Conservation (phyloP, 1,139 yeast genomes). For the Suhomyces maxii region DNA sequence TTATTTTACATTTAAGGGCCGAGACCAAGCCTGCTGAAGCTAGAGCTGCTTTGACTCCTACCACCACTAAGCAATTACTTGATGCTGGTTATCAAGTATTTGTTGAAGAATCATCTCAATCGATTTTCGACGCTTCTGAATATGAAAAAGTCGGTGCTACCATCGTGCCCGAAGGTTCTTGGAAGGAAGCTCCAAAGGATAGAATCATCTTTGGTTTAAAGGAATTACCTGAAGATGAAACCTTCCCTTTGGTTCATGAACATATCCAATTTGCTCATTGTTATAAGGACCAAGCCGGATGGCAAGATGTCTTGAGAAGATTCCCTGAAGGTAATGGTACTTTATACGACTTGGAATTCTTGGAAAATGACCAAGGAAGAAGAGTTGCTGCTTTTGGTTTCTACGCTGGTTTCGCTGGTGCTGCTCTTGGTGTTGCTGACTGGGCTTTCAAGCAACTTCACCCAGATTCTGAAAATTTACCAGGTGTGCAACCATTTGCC, state of each 20-base stretch:
- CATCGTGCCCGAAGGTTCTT: conserved; percentile 89
- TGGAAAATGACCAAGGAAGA: conserved; percentile 92
- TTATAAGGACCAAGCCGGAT: conserved; percentile 95
- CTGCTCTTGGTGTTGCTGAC: conserved; percentile 90
- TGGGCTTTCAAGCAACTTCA: conserved; percentile 91
- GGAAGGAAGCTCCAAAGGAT: conserved; percentile 88
- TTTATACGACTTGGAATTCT: conserved; percentile 89
- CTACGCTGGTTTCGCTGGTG: conserved; percentile 99
- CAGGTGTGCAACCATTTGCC: conserved; percentile 79
- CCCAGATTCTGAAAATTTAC: conserved; percentile 60
- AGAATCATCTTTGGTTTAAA: conserved; percentile 90
- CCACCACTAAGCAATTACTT: conserved; percentile 77
- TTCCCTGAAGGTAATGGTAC: conserved; percentile 91
- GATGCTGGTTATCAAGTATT: conserved; percentile 87
- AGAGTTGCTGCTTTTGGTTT: conserved; percentile 99
- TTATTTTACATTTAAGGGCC: conserved; percentile 81
- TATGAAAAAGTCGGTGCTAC: conserved; percentile 79
- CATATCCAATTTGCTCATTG: conserved; percentile 99
- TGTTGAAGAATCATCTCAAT: conserved; percentile 85
- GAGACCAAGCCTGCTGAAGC: conserved; percentile 97
- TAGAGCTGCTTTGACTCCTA: conserved; percentile 94
- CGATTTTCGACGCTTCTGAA: conserved; percentile 74
- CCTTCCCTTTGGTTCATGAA: conserved; percentile 90
- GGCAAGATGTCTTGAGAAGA: conserved; percentile 87
- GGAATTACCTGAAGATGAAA: conserved; percentile 88